A percentile compares a stretch with the other conserved stretches of the same genome.
Evolutionary conservation across 78 protist genomes (phyloP).

Genomic region (Speleostelium caveatum): DNA sequence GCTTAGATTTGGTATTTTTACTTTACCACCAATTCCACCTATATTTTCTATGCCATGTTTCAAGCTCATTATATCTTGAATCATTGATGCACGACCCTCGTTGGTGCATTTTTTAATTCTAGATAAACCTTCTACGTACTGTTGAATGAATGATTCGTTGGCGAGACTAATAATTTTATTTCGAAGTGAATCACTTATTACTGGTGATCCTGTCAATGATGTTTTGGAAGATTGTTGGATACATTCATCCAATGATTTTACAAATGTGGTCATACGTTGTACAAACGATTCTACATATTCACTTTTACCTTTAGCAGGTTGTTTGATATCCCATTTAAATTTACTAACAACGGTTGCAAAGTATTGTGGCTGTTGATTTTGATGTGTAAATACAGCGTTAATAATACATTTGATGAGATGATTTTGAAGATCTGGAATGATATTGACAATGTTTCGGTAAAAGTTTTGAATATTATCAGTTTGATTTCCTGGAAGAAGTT

Average conservation of each 20-base stretch:
- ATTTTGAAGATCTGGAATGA: conserved; percentile 55
- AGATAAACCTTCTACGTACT: conserved; percentile 65
- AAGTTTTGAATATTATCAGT: conserved; percentile 50
- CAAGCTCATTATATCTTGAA: conserved; percentile 49
- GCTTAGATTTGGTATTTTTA: conserved; percentile 43
- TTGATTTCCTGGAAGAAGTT: conserved; percentile 45
- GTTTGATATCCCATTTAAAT: conserved; percentile 40
- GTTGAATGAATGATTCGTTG: conserved; percentile 51
- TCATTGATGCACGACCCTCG: conserved; percentile 65
- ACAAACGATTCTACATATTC: conserved; percentile 16
- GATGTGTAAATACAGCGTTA: conserved; percentile 57
- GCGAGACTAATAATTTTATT: conserved; percentile 5
- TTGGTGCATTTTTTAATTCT: conserved; percentile 44
- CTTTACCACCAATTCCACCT: background rate
- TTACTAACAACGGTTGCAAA: conserved; percentile 29
- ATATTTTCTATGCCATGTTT: conserved; percentile 34
- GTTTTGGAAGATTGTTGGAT: background rate
- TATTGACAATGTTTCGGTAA: conserved; percentile 15
- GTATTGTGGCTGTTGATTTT: conserved; percentile 16
- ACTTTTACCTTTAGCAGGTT: background rate
- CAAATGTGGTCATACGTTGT: conserved; percentile 7
- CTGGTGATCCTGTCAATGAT: background rate
- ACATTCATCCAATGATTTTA: conserved; percentile 29
- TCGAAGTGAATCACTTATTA: conserved; percentile 8
- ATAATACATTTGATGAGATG: conserved; percentile 38